phyloP scores from a whole-genome alignment of 2,329 filamentous ascomycete genomes.

The Colletotrichum sp. region DNA sequence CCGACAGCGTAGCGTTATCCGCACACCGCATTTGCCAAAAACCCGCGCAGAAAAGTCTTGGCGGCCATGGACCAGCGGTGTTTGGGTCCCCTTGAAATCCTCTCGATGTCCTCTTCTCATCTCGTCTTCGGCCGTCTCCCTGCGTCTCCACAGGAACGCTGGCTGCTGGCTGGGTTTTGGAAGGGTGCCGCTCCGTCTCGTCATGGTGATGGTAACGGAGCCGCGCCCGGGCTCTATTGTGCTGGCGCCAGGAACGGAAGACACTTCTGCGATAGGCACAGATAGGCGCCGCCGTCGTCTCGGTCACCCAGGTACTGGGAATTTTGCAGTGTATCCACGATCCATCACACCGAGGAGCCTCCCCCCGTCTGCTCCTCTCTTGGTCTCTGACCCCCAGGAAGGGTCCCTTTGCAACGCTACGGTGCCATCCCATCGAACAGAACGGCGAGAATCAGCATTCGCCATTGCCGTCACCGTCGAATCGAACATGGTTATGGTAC shows the following conservation, averaged over 20 bases:
- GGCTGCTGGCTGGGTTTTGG: neutral
- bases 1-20: neutral
- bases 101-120: neutral
- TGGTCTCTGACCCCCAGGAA: neutral
- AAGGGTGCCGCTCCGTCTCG: neutral
- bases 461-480: neutral
- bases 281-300: neutral
- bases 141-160: neutral
- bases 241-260: neutral
- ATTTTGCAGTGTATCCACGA: neutral
- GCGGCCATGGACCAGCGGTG: conserved; percentile 6
- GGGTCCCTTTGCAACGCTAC: neutral
- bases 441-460: neutral
- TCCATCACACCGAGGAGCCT: neutral
- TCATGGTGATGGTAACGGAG: neutral
- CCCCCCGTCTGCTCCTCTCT: neutral
- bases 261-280: neutral
- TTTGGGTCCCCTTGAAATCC: neutral
- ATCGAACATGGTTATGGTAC: neutral
- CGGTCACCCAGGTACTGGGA: neutral
- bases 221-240: neutral
- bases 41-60: conserved; percentile 4
- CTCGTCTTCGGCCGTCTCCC: conserved; percentile 2
- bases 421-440: neutral
- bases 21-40: conserved; percentile 16